These are phyloP conservation scores for Acanthamoeba sp. DNA, from an alignment of 208 protist species.

Conservation along the genomic window DNA sequence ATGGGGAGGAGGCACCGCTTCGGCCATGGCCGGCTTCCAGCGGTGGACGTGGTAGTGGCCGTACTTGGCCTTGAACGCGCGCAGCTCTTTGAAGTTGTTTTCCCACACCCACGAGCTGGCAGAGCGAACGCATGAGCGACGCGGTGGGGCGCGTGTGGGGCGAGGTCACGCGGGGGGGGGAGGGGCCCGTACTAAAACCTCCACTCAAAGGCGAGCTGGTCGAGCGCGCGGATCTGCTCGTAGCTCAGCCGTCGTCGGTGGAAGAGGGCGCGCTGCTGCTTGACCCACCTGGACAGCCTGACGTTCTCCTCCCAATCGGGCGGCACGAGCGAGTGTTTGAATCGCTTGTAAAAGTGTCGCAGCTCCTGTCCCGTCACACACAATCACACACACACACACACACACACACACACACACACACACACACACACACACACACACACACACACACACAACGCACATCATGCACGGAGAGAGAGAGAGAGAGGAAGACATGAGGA, in stretches of 20 bases:
- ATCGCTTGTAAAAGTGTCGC: not conserved
- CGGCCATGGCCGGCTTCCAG: not conserved
- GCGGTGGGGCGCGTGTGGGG: no score
- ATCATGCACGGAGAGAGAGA: not conserved
- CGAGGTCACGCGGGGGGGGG: not conserved
- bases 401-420: no score
- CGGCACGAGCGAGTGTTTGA: not conserved
- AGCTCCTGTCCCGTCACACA: not conserved
- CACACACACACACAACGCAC: not conserved
- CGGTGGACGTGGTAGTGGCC: not conserved
- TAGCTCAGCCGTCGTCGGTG: not conserved
- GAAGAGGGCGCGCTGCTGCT: constrained; percentile 1
- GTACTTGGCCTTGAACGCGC: not conserved
- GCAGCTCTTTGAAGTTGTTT: not conserved
- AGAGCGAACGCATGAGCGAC: not conserved
- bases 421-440: no score
- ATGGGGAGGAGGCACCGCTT: not conserved
- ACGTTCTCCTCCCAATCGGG: not conserved
- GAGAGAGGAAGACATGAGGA: not conserved
- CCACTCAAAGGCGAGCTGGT: not conserved
- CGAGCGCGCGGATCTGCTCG: constrained; percentile 18
- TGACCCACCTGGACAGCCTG: not conserved
- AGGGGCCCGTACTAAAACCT: not conserved
- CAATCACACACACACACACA: no score
- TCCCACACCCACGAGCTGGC: not conserved